phyloP scores from a whole-genome alignment of 2,329 filamentous ascomycete species.

The Fusarium ambrosium region DNA sequence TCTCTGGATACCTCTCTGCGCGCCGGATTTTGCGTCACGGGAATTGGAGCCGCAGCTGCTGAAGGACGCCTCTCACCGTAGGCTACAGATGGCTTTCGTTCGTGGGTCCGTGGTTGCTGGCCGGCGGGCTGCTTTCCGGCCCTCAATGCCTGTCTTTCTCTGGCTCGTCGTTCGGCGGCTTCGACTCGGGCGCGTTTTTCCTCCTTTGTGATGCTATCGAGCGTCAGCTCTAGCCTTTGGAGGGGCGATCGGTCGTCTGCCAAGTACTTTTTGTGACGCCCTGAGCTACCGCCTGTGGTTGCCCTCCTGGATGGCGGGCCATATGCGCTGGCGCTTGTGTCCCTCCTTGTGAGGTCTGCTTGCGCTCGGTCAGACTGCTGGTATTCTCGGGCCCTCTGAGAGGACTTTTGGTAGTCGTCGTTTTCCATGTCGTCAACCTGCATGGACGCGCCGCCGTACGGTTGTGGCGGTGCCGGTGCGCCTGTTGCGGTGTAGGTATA shows the following conservation, averaged over 20 bases:
- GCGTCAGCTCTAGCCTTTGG: slow-evolving; percentile 90
- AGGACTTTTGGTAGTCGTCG: slow-evolving; percentile 44
- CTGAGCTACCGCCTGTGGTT: slow-evolving; percentile 56
- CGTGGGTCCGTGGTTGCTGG: slow-evolving; percentile 39
- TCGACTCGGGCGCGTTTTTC: slow-evolving; percentile 89
- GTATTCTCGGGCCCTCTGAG: slow-evolving; percentile 34
- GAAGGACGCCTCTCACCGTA: slow-evolving; percentile 36
- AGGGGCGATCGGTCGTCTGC: slow-evolving; percentile 90
- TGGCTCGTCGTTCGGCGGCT: slow-evolving; percentile 81
- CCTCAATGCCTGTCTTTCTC: slow-evolving; percentile 68
- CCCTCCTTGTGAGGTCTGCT: slow-evolving; percentile 42
- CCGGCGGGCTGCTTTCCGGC: slow-evolving; percentile 43
- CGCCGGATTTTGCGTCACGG: slow-evolving; percentile 24
- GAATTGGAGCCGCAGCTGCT: slow-evolving; percentile 22
- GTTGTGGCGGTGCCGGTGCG: slow-evolving; percentile 18
- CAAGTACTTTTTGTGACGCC: slow-evolving; percentile 69
- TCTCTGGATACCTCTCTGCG: slow-evolving; percentile 36
- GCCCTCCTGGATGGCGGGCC: slow-evolving; percentile 53
- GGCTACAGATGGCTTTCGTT: slow-evolving; percentile 41
- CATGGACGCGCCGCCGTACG: slow-evolving; percentile 18
- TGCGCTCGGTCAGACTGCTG: slow-evolving; percentile 36
- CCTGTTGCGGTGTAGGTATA: slow-evolving; percentile 41
- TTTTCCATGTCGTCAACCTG: slow-evolving; percentile 45
- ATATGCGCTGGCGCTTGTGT: slow-evolving; percentile 37
- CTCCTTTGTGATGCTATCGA: slow-evolving; percentile 95